Evolutionary conservation across 768 basidiomycete genomes (phyloP).

Genomic region (Suillus clintonianus): DNA sequence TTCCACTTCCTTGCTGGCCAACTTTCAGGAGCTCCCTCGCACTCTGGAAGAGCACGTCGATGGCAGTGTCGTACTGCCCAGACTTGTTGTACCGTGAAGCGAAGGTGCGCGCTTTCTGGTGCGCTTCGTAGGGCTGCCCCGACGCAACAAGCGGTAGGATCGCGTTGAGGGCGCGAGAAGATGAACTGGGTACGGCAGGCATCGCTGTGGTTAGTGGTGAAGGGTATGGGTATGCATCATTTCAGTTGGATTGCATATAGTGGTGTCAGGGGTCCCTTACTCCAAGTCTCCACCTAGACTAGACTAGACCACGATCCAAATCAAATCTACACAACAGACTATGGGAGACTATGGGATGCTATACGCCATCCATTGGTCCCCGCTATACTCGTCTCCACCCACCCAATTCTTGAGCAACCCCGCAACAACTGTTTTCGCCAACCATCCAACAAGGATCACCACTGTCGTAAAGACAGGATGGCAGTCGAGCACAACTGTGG

Average conservation of each 20-base stretch:
- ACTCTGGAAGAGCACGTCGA: constrained; percentile 91
- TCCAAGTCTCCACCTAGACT: background rate
- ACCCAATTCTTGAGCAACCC: constrained; percentile 68
- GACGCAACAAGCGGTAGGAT: constrained; percentile 72
- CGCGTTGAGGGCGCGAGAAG: constrained; percentile 69
- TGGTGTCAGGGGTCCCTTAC: constrained; percentile 28
- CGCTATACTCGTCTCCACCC: constrained; percentile 53
- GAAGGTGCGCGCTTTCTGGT: constrained; percentile 96
- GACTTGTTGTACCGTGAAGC: constrained; percentile 86
- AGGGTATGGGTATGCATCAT: background rate
- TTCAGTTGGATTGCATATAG: constrained; percentile 1
- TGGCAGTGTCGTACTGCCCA: constrained; percentile 79
- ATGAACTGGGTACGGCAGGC: constrained; percentile 37
- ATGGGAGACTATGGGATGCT: constrained; percentile 75
- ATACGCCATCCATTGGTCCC: constrained; percentile 79
- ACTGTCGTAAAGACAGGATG: constrained; percentile 73
- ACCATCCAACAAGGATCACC: constrained; percentile 78
- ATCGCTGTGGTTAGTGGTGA: constrained; percentile 16
- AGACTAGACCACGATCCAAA: background rate
- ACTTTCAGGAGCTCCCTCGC: constrained; percentile 86
- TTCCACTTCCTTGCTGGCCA: constrained; percentile 87
- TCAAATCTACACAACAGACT: constrained; percentile 6
- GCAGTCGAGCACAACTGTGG: constrained; percentile 72
- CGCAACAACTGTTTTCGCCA: constrained; percentile 64
- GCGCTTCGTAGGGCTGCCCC: constrained; percentile 86